Percentiles rank a stretch among this genome's conserved stretches.
phyloP scores from a whole-genome alignment of 352 stramenopile genomes.

The Pythium pyrilobum region DNA sequence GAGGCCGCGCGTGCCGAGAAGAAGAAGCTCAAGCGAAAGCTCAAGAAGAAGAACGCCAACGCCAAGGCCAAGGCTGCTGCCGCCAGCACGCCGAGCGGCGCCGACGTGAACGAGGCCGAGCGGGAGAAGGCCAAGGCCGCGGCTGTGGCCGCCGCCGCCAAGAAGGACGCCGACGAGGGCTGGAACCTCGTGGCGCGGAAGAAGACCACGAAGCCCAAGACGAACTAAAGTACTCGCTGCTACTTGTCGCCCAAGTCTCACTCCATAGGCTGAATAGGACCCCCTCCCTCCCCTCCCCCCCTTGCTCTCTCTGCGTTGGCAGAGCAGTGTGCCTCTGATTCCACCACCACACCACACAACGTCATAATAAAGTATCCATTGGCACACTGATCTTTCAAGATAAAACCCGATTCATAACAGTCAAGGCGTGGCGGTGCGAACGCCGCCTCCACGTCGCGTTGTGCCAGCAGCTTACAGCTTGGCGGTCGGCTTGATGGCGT shows the following conservation, averaged over 20 bases:
- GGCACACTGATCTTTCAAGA: not conserved
- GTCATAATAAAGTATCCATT: constrained; percentile 21
- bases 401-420: not conserved
- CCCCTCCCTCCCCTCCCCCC: not conserved
- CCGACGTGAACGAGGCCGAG: constrained; percentile 26
- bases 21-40: constrained; percentile 76
- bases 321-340: not conserved
- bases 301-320: not conserved
- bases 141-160: constrained; percentile 24
- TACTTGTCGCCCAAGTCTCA: not conserved
- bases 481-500: constrained; percentile 78
- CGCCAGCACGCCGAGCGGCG: not conserved
- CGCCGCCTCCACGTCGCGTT: not conserved
- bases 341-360: constrained; percentile 4
- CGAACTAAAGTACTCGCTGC: constrained; percentile 42
- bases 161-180: constrained; percentile 70
- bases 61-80: constrained; percentile 21
- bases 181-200: constrained; percentile 80
- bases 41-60: constrained; percentile 80
- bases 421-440: not conserved
- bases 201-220: constrained; percentile 47
- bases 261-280: constrained; percentile 18
- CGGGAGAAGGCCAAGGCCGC: constrained; percentile 41
- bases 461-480: constrained; percentile 48
- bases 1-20: constrained; percentile 71